Conservation (phyloP, 495 filamentous ascomycete genomes). For the Penicillium canariense region DNA sequence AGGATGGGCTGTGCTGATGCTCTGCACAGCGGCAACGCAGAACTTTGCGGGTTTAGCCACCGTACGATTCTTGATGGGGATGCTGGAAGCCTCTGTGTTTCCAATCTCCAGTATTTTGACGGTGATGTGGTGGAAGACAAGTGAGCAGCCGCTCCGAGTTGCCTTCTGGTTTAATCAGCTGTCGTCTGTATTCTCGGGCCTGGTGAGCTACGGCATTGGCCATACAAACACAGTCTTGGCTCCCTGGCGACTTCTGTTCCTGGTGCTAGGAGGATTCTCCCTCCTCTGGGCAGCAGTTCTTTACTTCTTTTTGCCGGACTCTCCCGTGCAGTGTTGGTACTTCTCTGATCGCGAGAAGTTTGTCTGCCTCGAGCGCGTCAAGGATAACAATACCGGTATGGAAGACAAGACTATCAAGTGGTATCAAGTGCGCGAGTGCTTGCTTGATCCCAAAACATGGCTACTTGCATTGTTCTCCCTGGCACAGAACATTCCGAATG, state of each 20-base stretch:
- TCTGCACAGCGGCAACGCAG: conserved; percentile 21
- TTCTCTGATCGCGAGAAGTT: conserved; percentile 43
- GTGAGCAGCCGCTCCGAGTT: conserved; percentile 46
- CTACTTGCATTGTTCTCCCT: conserved; percentile 25
- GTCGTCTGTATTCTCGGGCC: conserved; percentile 17
- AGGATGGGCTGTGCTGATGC: conserved; percentile 22
- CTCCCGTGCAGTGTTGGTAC: conserved; percentile 44
- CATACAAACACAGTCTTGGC: conserved; percentile 8
- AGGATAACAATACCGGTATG: conserved; percentile 55
- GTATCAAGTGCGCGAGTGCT: conserved; percentile 50
- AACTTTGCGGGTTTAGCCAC: conserved; percentile 20
- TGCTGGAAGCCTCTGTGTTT: conserved; percentile 43
- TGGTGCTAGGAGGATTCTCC: conserved; percentile 31
- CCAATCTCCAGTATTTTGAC: conserved; percentile 51
- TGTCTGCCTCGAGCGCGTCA: conserved; percentile 51
- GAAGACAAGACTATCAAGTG: conserved; percentile 46
- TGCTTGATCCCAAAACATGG: conserved; percentile 46
- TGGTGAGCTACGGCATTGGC: conserved; percentile 17
- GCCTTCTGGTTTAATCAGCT: conserved; percentile 50
- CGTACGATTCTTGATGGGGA: conserved; percentile 48
- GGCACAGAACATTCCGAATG: conserved; percentile 30
- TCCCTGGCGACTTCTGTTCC: conserved; percentile 20
- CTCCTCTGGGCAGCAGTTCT: conserved; percentile 37
- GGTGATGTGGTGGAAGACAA: conserved; percentile 50
- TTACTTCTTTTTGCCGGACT: conserved; percentile 49